A percentile compares a stretch with the other conserved stretches of the same genome.
Conservation (phyloP, 139 green algal genomes). For the Zygnema cylindricum region DNA sequence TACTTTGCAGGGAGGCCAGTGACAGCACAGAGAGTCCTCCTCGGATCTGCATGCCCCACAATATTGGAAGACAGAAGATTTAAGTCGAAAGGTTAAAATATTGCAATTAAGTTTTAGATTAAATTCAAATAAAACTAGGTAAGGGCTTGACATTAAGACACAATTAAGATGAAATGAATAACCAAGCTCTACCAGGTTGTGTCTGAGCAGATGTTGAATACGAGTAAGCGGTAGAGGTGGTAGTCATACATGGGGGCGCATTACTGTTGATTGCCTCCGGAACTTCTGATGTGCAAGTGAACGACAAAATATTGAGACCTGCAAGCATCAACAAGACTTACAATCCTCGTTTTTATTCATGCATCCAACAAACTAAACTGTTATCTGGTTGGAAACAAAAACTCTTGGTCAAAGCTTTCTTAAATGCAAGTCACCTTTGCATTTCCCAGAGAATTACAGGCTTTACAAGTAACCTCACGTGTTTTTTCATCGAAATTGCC, state of each 20-base stretch:
- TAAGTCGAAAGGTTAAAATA: not conserved
- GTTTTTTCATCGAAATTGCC: not conserved
- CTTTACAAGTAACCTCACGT: not conserved
- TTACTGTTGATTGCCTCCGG: conserved; percentile 39
- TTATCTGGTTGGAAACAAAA: not conserved
- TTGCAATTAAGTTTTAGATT: not conserved
- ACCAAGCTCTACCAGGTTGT: not conserved
- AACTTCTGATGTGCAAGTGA: conserved; percentile 13
- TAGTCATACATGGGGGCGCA: conserved; percentile 27
- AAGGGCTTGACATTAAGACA: not conserved
- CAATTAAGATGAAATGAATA: not conserved
- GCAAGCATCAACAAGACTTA: not conserved
- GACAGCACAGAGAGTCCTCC: conserved; percentile 22
- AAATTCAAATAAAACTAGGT: not conserved
- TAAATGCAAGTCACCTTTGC: not conserved
- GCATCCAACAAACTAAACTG: not conserved
- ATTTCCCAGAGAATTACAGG: not conserved
- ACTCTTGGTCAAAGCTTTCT: not conserved
- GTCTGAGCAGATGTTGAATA: not conserved
- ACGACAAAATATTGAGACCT: conserved; percentile 46
- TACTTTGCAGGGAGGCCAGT: conserved; percentile 57
- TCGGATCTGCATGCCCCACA: conserved; percentile 43
- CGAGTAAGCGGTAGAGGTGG: not conserved
- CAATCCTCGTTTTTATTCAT: not conserved
- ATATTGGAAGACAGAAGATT: not conserved